Base-by-base conservation (phyloP, 371 early-diverging fungal species). In the Mortierella sp. region DNA sequence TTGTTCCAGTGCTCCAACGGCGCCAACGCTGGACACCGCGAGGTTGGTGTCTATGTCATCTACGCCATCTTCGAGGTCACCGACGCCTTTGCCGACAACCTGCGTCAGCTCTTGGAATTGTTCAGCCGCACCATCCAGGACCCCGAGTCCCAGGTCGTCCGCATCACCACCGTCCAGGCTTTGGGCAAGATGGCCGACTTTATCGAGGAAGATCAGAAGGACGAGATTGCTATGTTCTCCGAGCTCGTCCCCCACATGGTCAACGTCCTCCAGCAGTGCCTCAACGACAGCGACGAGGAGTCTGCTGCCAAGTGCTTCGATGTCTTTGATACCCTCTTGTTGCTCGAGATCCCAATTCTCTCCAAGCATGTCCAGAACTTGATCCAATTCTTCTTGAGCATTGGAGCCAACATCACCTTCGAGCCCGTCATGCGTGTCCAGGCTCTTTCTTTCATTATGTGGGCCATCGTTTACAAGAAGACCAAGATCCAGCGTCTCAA, bases 171-270 rank as follows among this genome's bases (percentile, higher is more conserved):
- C 6, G 84, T 97, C 29, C 92, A 92, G 91, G 95, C 95, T 29
- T 89, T 97, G 27, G 96, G 96, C 7, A 95, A 95, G 87, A 83
- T 97, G 48, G 96, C 96, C 5, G 98, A 97, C 71, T 95, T 92
- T 74, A 92, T 97, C 72, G 97, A 97, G 32, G 84, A 87, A 46
- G 93, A 93, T 4, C 91, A 94, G 49, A 91, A 94, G 77, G 89
- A 89, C 7, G 93, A 93, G 68, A 90, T 97, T 82, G 92, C 93
- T 86, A 87, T 88, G 65, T 96, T 95, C 87, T 92, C 92, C 75
- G 91, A 89, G n/a, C 89, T 95, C 76, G 90, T 97, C 54, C 97
- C 97, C 27, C 80, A 92, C 54, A 97, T 97, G 96, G 96, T 96
- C 58, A 90, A 89, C 63, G 96, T 96, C 6, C 90, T 97, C 71